Evolutionary conservation across 2,329 filamentous ascomycete species (phyloP).

Genomic region (Bipolaris victoriae): DNA sequence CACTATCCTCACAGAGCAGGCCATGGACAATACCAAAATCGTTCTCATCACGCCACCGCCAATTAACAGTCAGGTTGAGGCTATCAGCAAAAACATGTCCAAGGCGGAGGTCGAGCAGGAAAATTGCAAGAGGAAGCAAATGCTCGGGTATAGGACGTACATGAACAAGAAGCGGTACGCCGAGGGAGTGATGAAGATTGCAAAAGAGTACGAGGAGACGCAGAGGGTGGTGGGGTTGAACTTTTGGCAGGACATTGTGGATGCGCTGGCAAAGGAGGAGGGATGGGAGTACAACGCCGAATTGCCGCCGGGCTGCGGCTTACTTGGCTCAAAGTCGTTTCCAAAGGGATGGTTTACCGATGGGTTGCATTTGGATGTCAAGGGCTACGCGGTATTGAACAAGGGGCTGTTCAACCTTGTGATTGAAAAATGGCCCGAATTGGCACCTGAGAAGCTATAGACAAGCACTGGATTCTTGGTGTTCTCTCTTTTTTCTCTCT

Average conservation of each 20-base stretch:
- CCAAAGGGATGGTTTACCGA: slow-evolving; percentile 47
- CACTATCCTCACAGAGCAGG: slow-evolving; percentile 40
- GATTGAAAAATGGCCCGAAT: slow-evolving; percentile 39
- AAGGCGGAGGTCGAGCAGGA: slow-evolving; percentile 10
- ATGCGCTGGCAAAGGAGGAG: slow-evolving; percentile 32
- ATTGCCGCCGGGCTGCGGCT: slow-evolving; percentile 45
- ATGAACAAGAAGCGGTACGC: slow-evolving; percentile 49
- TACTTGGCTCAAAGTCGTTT: slow-evolving; percentile 40
- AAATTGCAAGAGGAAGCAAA: slow-evolving; percentile 19
- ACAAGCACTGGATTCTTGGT: neutral
- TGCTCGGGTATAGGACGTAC: slow-evolving; percentile 42
- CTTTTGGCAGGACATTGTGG: slow-evolving; percentile 42
- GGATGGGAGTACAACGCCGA: slow-evolving; percentile 38
- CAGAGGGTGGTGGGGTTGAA: slow-evolving; percentile 43
- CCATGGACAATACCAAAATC: slow-evolving; percentile 42
- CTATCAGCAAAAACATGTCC: neutral
- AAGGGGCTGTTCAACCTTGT: slow-evolving; percentile 30
- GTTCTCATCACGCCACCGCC: slow-evolving; percentile 49
- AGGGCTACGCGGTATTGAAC: slow-evolving; percentile 41
- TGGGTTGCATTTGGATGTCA: slow-evolving; percentile 46
- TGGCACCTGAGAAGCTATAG: slow-evolving; percentile 32
- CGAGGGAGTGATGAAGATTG: slow-evolving; percentile 47
- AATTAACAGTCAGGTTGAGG: slow-evolving; percentile 32
- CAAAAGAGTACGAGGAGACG: slow-evolving; percentile 41
- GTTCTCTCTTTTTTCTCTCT: neutral